phyloP scores from a whole-genome alignment of 2,329 filamentous ascomycete genomes.

The Alternaria angustiovoidea region DNA sequence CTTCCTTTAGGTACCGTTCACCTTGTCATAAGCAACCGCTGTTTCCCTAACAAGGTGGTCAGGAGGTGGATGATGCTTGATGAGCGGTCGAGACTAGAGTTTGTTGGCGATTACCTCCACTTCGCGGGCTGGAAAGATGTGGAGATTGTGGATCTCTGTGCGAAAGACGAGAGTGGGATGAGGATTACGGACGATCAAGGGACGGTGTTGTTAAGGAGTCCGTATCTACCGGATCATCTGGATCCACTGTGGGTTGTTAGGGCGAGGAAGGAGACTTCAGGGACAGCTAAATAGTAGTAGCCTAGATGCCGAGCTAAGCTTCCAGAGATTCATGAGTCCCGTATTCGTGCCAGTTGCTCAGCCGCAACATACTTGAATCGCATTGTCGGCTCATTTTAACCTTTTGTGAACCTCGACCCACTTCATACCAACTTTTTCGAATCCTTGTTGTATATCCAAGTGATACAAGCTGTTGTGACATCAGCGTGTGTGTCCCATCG shows the following conservation, averaged over 20 bases:
- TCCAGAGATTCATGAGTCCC: too few species aligned
- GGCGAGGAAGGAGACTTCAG: constrained; percentile 20
- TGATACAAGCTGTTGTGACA: too few species aligned
- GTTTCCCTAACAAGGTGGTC: constrained; percentile 63
- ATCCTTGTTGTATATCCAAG: too few species aligned
- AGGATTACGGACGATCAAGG: constrained; percentile 36
- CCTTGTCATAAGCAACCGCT: constrained; percentile 61
- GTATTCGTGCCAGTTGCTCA: too few species aligned
- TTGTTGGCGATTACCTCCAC: constrained; percentile 62
- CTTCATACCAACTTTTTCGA: too few species aligned
- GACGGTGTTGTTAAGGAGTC: constrained; percentile 19
- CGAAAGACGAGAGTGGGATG: constrained; percentile 42
- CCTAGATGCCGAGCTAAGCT: too few species aligned
- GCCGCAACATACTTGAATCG: too few species aligned
- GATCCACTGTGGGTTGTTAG: constrained; percentile 42
- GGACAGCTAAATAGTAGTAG: too few species aligned
- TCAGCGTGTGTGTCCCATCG: too few species aligned
- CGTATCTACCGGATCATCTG: constrained; percentile 26
- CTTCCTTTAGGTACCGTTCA: constrained; percentile 49
- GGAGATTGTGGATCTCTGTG: constrained; percentile 62
- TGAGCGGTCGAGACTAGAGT: constrained; percentile 57
- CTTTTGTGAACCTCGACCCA: too few species aligned
- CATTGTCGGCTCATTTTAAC: too few species aligned
- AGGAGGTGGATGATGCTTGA: constrained; percentile 57
- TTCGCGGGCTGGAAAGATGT: constrained; percentile 62